Evolutionary conservation across 1,284 basidiomycete genomes (phyloP).

Genomic region (Marasmius oreades): DNA sequence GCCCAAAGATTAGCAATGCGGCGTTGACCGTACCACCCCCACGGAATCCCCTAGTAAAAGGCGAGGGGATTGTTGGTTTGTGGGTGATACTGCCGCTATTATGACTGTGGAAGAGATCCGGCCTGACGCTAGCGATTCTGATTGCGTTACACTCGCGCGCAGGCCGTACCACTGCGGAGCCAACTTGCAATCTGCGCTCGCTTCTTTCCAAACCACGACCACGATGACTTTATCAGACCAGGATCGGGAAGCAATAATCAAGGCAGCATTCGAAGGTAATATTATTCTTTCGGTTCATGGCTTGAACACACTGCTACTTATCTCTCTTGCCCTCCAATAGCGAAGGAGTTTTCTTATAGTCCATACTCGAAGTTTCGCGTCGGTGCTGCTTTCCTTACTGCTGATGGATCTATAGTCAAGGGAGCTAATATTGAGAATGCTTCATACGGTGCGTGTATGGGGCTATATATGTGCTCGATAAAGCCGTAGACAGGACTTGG

Average conservation of each 20-base stretch:
- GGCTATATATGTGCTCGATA: neutral
- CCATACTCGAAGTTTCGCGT: slow-evolving; percentile 72
- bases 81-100: neutral
- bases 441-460: slow-evolving; percentile 52
- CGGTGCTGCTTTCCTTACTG: slow-evolving; percentile 58
- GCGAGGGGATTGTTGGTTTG: slow-evolving; percentile 33
- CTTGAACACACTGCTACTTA: neutral
- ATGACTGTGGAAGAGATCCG: neutral
- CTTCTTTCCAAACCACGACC: neutral
- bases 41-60: slow-evolving; percentile 41
- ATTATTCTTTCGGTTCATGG: neutral
- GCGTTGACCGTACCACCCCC: slow-evolving; percentile 31
- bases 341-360: slow-evolving; percentile 47
- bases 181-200: neutral
- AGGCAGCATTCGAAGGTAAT: slow-evolving; percentile 40
- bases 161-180: neutral
- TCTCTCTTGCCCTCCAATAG: slow-evolving; percentile 25
- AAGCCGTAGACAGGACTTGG: neutral
- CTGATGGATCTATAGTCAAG: slow-evolving; percentile 53
- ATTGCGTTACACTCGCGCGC: slow-evolving; percentile 1
- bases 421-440: slow-evolving; percentile 77
- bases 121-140: slow-evolving; percentile 1
- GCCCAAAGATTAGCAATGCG: slow-evolving; percentile 33
- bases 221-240: slow-evolving; percentile 26
- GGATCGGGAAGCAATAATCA: slow-evolving; percentile 34